A percentile compares a stretch with the other conserved stretches of the same genome.
Evolutionary conservation across 805 yeast genomes (phyloP).

Genomic region (Candida gorgasii): DNA sequence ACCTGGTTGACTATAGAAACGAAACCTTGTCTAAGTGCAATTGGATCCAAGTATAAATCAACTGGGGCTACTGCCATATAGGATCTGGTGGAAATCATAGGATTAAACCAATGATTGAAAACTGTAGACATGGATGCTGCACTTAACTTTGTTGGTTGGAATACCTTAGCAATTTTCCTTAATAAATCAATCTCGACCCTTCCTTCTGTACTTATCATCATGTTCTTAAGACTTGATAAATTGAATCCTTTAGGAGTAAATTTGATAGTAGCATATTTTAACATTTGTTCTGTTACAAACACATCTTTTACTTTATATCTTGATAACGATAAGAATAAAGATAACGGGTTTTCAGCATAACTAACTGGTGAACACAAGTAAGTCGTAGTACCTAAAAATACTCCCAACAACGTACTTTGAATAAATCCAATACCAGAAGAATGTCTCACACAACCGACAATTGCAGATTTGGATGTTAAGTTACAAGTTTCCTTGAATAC

Average conservation of each 20-base stretch:
- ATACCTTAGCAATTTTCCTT: conserved; percentile 57
- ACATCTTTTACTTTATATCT: conserved; percentile 82
- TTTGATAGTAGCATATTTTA: conserved; percentile 66
- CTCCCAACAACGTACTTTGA: conserved; percentile 81
- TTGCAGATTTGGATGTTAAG: conserved; percentile 65
- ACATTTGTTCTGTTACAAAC: conserved; percentile 80
- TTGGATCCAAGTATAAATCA: conserved; percentile 82
- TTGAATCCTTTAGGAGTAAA: conserved; percentile 62
- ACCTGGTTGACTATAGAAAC: conserved; percentile 76
- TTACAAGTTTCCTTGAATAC: conserved; percentile 91
- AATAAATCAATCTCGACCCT: conserved; percentile 69
- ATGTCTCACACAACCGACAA: conserved; percentile 86
- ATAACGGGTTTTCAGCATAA: conserved; percentile 70
- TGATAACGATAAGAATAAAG: conserved; percentile 69
- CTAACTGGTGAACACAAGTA: conserved; percentile 76
- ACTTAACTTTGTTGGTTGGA: conserved; percentile 64
- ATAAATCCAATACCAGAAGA: conserved; percentile 85
- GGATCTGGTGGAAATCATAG: conserved; percentile 81
- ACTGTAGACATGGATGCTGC: conserved; percentile 73
- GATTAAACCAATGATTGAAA: conserved; percentile 77
- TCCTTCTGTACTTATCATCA: conserved; percentile 78
- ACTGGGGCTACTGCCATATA: conserved; percentile 88
- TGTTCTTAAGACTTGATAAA: conserved; percentile 66
- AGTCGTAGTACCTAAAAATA: conserved; percentile 84
- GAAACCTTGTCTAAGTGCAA: conserved; percentile 87